phyloP scores from a whole-genome alignment of 2,329 filamentous ascomycete genomes.

The Daldinia eschscholtzii region DNA sequence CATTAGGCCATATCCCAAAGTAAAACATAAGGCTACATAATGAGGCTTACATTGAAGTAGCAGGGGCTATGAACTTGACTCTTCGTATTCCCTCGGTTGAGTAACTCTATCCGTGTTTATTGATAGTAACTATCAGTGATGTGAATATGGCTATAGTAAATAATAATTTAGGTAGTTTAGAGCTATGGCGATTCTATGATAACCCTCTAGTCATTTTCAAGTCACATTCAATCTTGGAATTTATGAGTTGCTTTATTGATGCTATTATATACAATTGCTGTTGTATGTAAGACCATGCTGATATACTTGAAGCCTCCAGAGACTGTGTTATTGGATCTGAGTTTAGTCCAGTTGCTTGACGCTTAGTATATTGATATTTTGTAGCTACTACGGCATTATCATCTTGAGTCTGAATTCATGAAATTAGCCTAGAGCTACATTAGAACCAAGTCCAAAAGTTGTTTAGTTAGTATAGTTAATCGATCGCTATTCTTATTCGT shows the following conservation, averaged over 20 bases:
- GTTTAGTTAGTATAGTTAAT: neutral
- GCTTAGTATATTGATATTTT: neutral
- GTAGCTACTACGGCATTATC: neutral
- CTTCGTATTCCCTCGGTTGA: neutral
- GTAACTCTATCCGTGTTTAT: neutral
- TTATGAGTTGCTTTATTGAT: no score
- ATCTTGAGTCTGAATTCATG: neutral
- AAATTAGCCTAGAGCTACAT: neutral
- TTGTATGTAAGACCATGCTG: no score
- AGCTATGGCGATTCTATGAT: no score
- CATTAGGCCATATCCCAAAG: neutral
- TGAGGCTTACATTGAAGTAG: neutral
- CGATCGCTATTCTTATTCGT: neutral
- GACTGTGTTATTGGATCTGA: no score
- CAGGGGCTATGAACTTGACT: neutral
- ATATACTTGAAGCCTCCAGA: no score
- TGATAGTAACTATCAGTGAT: neutral
- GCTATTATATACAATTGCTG: no score
- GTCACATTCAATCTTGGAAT: no score
- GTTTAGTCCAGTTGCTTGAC: neutral
- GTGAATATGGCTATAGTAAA: neutral
- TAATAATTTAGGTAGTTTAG: no score
- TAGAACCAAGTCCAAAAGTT: neutral
- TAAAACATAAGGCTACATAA: neutral
- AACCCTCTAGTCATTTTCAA: no score